phyloP scores from a whole-genome alignment of 805 yeast species.

The Ogataea siamensis region DNA sequence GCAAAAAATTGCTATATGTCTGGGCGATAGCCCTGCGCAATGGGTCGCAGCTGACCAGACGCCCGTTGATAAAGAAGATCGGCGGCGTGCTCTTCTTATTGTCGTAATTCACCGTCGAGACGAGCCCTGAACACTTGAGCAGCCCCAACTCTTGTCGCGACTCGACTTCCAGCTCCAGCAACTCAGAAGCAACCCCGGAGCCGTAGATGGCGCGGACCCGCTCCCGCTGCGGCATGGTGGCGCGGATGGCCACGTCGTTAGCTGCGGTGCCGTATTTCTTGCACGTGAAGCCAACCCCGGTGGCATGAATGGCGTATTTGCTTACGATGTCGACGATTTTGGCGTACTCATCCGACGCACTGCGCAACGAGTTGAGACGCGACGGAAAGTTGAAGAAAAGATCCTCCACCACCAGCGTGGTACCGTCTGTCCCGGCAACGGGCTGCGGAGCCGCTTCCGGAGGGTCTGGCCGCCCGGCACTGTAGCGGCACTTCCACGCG shows the following conservation, averaged over 20 bases:
- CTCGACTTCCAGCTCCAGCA: slow-evolving; percentile 48
- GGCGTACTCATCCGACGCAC: slow-evolving; percentile 70
- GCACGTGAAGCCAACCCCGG: slow-evolving; percentile 69
- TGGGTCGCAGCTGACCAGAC: slow-evolving; percentile 83
- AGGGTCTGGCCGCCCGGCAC: slow-evolving; percentile 60
- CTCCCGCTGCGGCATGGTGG: slow-evolving; percentile 51
- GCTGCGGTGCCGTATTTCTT: slow-evolving; percentile 77
- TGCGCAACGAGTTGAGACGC: slow-evolving; percentile 61
- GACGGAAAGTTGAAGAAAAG: slow-evolving; percentile 86
- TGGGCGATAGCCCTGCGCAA: slow-evolving; percentile 64
- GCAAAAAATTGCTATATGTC: slow-evolving; percentile 63
- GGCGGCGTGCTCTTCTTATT: slow-evolving; percentile 66
- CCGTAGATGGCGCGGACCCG: slow-evolving; percentile 77
- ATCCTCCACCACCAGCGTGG: slow-evolving; percentile 83
- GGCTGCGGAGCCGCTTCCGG: slow-evolving; percentile 55
- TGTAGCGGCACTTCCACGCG: slow-evolving; percentile 71
- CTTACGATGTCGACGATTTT: slow-evolving; percentile 81
- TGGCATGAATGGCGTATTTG: slow-evolving; percentile 75
- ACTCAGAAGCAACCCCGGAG: slow-evolving; percentile 58
- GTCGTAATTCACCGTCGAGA: slow-evolving; percentile 69
- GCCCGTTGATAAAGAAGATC: slow-evolving; percentile 78
- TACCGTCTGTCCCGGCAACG: slow-evolving; percentile 84
- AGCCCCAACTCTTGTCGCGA: slow-evolving; percentile 46
- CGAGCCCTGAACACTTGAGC: slow-evolving; percentile 49
- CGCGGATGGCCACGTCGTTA: slow-evolving; percentile 59